Conservation (phyloP, 2,329 filamentous ascomycete genomes). For the Rhynchosporium secalis region DNA sequence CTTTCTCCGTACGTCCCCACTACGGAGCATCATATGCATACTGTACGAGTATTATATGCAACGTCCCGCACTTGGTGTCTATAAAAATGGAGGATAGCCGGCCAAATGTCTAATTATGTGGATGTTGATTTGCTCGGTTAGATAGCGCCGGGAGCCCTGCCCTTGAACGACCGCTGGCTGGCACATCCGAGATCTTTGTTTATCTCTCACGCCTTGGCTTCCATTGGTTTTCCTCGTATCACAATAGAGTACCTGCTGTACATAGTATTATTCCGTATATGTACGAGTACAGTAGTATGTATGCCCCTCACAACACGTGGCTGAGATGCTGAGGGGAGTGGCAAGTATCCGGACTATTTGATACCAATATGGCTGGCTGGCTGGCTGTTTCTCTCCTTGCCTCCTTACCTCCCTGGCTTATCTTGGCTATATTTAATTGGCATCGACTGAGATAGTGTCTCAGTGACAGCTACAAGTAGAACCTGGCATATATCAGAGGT, state of each 20-base stretch:
- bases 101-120: neutral
- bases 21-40: too few species aligned
- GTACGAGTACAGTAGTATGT: too few species aligned
- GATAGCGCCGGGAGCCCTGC: neutral
- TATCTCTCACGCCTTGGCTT: neutral
- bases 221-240: neutral
- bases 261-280: too few species aligned
- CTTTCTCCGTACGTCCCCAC: too few species aligned
- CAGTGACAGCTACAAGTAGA: neutral
- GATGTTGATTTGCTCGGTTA: neutral
- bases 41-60: neutral
- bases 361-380: neutral
- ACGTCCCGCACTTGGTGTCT: neutral
- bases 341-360: neutral
- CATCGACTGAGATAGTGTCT: neutral
- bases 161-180: neutral
- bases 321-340: neutral
- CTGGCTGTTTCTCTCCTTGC: neutral
- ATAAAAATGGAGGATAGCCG: conserved; percentile 1
- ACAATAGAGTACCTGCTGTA: neutral
- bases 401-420: neutral
- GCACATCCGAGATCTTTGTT: neutral
- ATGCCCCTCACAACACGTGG: conserved; percentile 9
- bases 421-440: conserved; percentile 11
- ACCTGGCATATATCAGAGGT: neutral